phyloP scores from a whole-genome alignment of 1,139 yeast species.

The Diutina catenulata region DNA sequence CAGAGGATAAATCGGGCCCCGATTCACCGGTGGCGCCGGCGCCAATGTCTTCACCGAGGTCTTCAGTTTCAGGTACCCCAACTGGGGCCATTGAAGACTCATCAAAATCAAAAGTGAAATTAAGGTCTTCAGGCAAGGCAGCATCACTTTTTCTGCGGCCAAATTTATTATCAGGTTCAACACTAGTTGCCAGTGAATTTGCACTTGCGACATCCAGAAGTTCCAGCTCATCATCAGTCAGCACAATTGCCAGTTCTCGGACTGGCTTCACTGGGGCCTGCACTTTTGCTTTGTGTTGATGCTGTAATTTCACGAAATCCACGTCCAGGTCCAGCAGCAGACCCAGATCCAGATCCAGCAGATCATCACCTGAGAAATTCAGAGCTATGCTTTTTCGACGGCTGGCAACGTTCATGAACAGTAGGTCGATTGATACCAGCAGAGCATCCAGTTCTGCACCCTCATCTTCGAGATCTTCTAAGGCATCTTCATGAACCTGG shows the following conservation, averaged over 20 bases:
- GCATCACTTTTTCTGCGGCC: constrained; percentile 26
- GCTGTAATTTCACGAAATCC: constrained; percentile 60
- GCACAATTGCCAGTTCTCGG: neutral
- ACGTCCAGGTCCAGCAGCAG: constrained; percentile 40
- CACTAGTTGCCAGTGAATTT: constrained; percentile 8
- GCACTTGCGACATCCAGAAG: neutral
- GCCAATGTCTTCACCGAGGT: constrained; percentile 52
- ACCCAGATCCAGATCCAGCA: constrained; percentile 12
- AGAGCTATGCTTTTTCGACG: constrained; percentile 6
- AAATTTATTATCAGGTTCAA: constrained; percentile 7
- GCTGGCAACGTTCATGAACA: constrained; percentile 8
- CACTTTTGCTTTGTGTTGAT: constrained; percentile 44
- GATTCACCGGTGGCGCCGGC: constrained; percentile 34
- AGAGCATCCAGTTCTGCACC: constrained; percentile 12
- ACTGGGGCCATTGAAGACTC: constrained; percentile 16
- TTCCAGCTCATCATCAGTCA: constrained; percentile 2
- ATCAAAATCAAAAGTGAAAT: constrained; percentile 47
- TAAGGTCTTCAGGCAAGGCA: constrained; percentile 36
- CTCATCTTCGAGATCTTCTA: constrained; percentile 14
- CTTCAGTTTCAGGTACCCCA: constrained; percentile 11
- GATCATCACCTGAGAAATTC: constrained; percentile 16
- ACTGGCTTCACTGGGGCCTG: neutral
- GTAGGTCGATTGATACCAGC: constrained; percentile 13
- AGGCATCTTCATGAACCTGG: constrained; percentile 9
- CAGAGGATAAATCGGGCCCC: constrained; percentile 5